These are phyloP conservation scores for Leishmania aethiopica DNA, from an alignment of 208 protist genomes.

Conservation along the genomic window DNA sequence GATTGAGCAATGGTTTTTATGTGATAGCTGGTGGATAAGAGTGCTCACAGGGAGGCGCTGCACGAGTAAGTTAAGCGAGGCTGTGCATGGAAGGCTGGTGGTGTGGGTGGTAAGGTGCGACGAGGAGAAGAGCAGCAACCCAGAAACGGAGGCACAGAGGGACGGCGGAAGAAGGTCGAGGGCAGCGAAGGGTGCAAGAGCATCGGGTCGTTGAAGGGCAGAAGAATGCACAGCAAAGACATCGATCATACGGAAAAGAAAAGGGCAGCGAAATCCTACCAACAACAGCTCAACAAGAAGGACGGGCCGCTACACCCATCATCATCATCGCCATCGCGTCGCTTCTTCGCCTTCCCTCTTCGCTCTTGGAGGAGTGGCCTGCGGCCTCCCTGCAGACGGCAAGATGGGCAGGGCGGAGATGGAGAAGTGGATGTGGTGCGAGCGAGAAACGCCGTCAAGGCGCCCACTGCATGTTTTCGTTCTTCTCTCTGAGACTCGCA, in stretches of 20 bases:
- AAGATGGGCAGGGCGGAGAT: not conserved
- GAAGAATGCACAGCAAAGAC: not conserved
- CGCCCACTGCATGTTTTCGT: not conserved
- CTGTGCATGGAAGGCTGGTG: not conserved
- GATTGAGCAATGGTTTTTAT: not conserved
- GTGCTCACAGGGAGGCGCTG: not conserved
- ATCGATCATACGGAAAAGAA: not conserved
- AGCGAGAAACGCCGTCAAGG: not conserved
- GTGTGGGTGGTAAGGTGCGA: not conserved
- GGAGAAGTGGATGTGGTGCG: not conserved
- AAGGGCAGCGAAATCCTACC: not conserved
- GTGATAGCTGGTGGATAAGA: not conserved
- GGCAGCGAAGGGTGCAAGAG: not conserved
- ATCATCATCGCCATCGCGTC: not conserved
- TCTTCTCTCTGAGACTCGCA: not conserved
- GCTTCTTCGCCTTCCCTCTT: not conserved
- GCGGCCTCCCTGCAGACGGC: not conserved
- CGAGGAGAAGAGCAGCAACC: not conserved
- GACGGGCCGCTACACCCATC: not conserved
- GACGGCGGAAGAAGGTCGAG: not conserved
- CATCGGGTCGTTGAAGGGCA: not conserved
- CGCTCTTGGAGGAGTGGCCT: not conserved
- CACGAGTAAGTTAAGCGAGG: not conserved
- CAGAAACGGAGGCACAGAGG: not conserved
- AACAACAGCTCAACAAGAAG: not conserved